These are phyloP conservation scores for Aspergillus sp. DNA, from an alignment of 2,329 filamentous ascomycete genomes.

Conservation along the genomic window DNA sequence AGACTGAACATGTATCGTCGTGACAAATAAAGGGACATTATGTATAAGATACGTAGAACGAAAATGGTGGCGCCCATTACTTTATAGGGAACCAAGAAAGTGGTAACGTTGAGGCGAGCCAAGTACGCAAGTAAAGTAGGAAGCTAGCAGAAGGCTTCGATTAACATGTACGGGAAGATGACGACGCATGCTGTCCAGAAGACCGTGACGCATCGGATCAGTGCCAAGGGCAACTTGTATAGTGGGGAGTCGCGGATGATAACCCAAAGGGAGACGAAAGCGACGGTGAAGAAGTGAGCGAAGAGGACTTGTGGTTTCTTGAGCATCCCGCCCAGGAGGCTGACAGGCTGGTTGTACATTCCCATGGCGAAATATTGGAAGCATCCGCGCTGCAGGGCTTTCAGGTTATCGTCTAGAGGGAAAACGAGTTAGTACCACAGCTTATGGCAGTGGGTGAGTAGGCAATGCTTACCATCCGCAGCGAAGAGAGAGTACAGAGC, in stretches of 20 bases:
- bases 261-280: slow-evolving; percentile 81
- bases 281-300: slow-evolving; percentile 93
- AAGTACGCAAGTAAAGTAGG: no score
- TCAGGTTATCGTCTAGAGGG: slow-evolving; percentile 63
- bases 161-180: slow-evolving; percentile 77
- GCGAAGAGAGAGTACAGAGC: slow-evolving; percentile 91
- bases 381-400: slow-evolving; percentile 81
- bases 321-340: slow-evolving; percentile 79
- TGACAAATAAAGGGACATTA: neutral
- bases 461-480: slow-evolving; percentile 59
- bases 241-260: slow-evolving; percentile 52
- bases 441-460: neutral
- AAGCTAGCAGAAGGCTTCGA: slow-evolving; percentile 55
- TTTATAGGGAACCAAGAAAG: no score
- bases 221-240: slow-evolving; percentile 62
- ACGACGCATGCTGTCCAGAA: slow-evolving; percentile 80
- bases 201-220: slow-evolving; percentile 67
- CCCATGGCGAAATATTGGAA: slow-evolving; percentile 85
- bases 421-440: slow-evolving; percentile 9
- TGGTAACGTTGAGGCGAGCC: no score
- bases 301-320: slow-evolving; percentile 74
- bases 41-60: neutral
- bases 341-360: slow-evolving; percentile 73
- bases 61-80: neutral
- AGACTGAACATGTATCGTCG: neutral